Evolutionary conservation across 805 yeast species (phyloP).

Genomic region (Metschnikowia anglica): DNA sequence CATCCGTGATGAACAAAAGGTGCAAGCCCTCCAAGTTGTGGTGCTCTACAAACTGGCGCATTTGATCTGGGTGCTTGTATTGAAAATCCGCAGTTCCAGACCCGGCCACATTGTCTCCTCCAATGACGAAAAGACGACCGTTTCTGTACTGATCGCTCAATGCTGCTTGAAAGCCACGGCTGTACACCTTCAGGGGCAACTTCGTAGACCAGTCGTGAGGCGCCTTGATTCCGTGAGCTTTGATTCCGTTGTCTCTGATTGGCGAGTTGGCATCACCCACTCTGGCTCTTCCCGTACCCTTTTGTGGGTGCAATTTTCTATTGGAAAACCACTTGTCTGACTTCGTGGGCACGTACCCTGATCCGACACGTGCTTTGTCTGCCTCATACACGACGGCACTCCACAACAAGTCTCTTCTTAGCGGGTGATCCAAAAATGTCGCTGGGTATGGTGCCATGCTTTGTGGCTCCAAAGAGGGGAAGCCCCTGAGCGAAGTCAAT

Average conservation of each 20-base stretch:
- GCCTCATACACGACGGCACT: conserved; percentile 90
- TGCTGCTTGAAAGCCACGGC: conserved; percentile 76
- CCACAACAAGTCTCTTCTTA: conserved; percentile 92
- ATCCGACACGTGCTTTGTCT: conserved; percentile 84
- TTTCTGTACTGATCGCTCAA: conserved; percentile 74
- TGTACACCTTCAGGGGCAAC: conserved; percentile 71
- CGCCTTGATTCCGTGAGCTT: conserved; percentile 86
- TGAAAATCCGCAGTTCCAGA: conserved; percentile 35
- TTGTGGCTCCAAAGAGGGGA: conserved; percentile 90
- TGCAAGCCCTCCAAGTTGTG: conserved; percentile 52
- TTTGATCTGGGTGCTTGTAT: conserved; percentile 44
- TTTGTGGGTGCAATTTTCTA: conserved; percentile 80
- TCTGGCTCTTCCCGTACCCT: conserved; percentile 94
- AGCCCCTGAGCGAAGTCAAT: conserved; percentile 71
- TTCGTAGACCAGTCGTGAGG: conserved; percentile 85
- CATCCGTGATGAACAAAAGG: conserved; percentile 67
- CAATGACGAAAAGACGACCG: conserved; percentile 72
- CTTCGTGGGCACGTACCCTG: conserved; percentile 84
- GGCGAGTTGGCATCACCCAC: conserved; percentile 96
- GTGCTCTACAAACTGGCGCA: conserved; percentile 48
- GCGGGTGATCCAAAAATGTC: conserved; percentile 64
- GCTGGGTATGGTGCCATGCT: conserved; percentile 74
- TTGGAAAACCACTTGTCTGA: conserved; percentile 83
- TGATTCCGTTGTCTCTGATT: conserved; percentile 82
- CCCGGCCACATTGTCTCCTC: conserved; percentile 42